Conservation (phyloP, 2,329 filamentous ascomycete genomes). For the Calcarisporium arbuscula region DNA sequence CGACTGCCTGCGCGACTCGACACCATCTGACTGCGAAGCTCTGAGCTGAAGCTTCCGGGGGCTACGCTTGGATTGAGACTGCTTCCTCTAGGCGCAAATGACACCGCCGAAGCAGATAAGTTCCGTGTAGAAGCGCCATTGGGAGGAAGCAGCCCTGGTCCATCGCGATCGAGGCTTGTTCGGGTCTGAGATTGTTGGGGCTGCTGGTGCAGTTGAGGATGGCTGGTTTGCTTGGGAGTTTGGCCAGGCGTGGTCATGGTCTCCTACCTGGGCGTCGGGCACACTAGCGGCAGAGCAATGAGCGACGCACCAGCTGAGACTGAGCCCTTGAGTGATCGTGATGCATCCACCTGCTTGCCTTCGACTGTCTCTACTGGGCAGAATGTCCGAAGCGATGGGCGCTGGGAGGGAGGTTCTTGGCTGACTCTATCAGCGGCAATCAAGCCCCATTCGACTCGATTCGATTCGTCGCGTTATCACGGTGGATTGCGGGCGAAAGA, state of each 20-base stretch:
- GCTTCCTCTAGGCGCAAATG: slow-evolving; percentile 59
- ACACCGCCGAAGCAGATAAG: slow-evolving; percentile 47
- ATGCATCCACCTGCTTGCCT: slow-evolving; percentile 31
- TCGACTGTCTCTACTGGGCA: too few species aligned
- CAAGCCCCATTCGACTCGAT: too few species aligned
- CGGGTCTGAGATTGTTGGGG: slow-evolving; percentile 18
- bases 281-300: slow-evolving; percentile 26
- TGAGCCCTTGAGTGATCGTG: slow-evolving; percentile 26
- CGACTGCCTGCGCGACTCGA: slow-evolving; percentile 28
- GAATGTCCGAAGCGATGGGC: too few species aligned
- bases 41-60: slow-evolving; percentile 84
- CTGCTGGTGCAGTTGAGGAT: slow-evolving; percentile 28
- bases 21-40: slow-evolving; percentile 66
- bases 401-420: too few species aligned
- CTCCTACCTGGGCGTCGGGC: slow-evolving; percentile 23
- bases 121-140: slow-evolving; percentile 39
- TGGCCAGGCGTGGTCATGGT: slow-evolving; percentile 24
- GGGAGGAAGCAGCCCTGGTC: slow-evolving; percentile 41
- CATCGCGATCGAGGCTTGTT: slow-evolving; percentile 51
- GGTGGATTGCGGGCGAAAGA: too few species aligned
- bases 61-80: slow-evolving; percentile 65
- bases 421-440: too few species aligned
- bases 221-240: slow-evolving; percentile 27
- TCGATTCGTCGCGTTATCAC: too few species aligned
- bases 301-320: slow-evolving; percentile 31